Conservation (phyloP, 345 rosid species). For the Eucalyptus microcorys region DNA sequence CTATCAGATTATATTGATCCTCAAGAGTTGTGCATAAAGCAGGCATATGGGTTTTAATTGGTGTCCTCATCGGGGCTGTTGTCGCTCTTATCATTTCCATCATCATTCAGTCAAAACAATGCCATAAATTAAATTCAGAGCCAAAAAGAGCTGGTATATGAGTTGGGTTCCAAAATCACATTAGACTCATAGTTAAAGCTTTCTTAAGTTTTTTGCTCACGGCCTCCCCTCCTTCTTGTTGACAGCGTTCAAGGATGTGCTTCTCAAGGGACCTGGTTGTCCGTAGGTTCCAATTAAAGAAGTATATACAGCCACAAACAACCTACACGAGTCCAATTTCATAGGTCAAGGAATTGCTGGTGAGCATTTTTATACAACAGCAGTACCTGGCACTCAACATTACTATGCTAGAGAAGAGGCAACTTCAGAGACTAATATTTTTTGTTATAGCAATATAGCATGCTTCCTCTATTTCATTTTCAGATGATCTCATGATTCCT, state of each 20-base stretch:
- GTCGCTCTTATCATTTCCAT: not conserved
- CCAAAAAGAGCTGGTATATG: constrained; percentile 1
- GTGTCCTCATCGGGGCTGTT: not conserved
- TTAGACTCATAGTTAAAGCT: not conserved
- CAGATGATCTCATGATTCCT: not conserved
- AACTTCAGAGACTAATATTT: not conserved
- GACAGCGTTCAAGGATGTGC: constrained; percentile 13
- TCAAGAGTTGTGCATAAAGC: not conserved
- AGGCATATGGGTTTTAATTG: constrained; percentile 18
- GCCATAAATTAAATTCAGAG: not conserved
- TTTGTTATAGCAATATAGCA: not conserved
- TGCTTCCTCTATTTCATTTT: not conserved
- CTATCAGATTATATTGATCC: not conserved
- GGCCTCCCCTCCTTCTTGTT: not conserved
- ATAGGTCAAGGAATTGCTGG: constrained; percentile 52
- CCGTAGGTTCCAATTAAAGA: constrained; percentile 10
- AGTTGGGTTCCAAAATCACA: not conserved
- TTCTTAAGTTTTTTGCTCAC: not conserved
- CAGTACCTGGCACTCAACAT: not conserved
- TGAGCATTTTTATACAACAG: not conserved
- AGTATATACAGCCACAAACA: constrained; percentile 23
- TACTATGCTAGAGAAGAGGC: not conserved
- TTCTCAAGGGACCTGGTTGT: constrained; percentile 10
- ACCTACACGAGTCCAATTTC: constrained; percentile 17
- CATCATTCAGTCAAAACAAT: not conserved